A percentile compares a stretch with the other conserved stretches of the same genome.
phyloP scores from a whole-genome alignment of 2,329 filamentous ascomycete species.

The Curvularia eragrostidis region DNA sequence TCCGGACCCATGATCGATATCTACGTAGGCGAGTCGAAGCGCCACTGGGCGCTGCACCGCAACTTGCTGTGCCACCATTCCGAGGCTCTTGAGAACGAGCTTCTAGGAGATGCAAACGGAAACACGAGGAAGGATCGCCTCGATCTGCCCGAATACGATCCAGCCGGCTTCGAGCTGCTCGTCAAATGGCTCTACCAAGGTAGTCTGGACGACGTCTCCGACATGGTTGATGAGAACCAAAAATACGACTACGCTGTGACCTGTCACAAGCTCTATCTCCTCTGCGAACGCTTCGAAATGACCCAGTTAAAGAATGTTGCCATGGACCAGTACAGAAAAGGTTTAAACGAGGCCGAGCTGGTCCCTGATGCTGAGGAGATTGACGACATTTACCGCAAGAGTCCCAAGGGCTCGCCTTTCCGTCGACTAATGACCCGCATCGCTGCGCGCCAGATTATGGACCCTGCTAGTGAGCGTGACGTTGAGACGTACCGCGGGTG shows the following conservation, averaged over 20 bases:
- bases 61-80: constrained; percentile 62
- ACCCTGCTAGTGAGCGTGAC: constrained; percentile 58
- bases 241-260: constrained; percentile 63
- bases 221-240: constrained; percentile 53
- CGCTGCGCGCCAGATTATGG: constrained; percentile 65
- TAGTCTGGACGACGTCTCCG: constrained; percentile 57
- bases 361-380: constrained; percentile 64
- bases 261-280: constrained; percentile 61
- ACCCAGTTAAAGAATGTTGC: constrained; percentile 60
- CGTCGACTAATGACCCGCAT: constrained; percentile 60
- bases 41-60: constrained; percentile 60
- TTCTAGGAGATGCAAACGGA: constrained; percentile 47
- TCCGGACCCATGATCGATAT: constrained; percentile 61
- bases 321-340: constrained; percentile 62
- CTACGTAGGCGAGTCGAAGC: constrained; percentile 56
- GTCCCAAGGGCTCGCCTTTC: constrained; percentile 56
- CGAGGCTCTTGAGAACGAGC: constrained; percentile 52
- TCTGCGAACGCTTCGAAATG: constrained; percentile 61
- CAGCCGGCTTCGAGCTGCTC: constrained; percentile 60
- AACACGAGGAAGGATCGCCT: constrained; percentile 50
- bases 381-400: constrained; percentile 59
- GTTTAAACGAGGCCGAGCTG: constrained; percentile 57
- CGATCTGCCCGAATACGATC: constrained; percentile 59
- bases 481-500: constrained; percentile 59
- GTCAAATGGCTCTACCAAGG: constrained; percentile 66